Evolutionary conservation across 495 filamentous ascomycete species (phyloP).

Genomic region (Penicillium angulare): DNA sequence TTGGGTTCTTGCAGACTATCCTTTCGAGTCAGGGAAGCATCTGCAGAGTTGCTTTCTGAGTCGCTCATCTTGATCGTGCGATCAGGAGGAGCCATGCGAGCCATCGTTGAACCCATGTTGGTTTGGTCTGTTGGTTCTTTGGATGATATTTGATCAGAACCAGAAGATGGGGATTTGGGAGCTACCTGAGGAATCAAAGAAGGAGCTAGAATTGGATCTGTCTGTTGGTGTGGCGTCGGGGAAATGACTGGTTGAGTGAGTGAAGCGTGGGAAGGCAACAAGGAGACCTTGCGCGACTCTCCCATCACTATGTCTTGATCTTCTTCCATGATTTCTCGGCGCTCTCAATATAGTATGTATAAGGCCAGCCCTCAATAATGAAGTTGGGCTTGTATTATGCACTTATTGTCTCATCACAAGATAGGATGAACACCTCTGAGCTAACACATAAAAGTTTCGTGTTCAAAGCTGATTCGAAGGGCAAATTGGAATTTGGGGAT

Average conservation of each 20-base stretch:
- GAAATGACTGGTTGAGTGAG: constrained; percentile 12
- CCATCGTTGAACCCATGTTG: too few relatives aligned
- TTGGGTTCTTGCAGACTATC: constrained; percentile 40
- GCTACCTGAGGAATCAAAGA: constrained; percentile 15
- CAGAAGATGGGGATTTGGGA: constrained; percentile 14
- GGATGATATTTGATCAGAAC: constrained; percentile 8
- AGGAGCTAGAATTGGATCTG: constrained; percentile 31
- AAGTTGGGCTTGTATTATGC: not conserved
- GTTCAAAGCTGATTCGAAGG: not conserved
- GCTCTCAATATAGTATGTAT: too few relatives aligned
- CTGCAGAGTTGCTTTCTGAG: constrained; percentile 20
- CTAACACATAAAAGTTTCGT: not conserved
- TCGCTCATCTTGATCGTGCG: constrained; percentile 22
- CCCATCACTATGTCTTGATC: constrained; percentile 46
- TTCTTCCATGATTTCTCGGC: constrained; percentile 25
- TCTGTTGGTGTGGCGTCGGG: constrained; percentile 11
- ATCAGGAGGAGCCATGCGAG: constrained; percentile 17
- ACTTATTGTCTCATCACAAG: constrained; percentile 28
- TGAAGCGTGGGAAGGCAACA: constrained; percentile 16
- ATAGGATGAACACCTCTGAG: not conserved
- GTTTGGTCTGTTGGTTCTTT: not conserved
- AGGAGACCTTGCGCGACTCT: constrained; percentile 23
- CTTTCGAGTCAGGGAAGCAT: constrained; percentile 15
- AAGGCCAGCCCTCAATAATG: too few relatives aligned
- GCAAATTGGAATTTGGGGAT: not conserved